Evolutionary conservation across 306 rosid species (phyloP).

Genomic region (Pterocarpus santalinus): DNA sequence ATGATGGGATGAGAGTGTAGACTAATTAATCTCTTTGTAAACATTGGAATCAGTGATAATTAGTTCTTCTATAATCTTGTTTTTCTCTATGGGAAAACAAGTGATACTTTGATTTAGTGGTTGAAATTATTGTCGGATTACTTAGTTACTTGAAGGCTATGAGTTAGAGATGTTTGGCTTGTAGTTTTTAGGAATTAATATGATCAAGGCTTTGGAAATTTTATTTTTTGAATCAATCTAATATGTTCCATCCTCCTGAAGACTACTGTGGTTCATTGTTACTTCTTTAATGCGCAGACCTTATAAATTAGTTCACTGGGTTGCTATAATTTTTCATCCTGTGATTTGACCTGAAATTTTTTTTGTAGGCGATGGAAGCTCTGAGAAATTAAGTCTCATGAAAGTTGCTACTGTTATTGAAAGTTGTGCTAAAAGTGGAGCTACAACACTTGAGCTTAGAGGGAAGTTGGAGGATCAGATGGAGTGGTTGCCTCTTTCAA

Average conservation of each 20-base stretch:
- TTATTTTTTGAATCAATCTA: too few species aligned
- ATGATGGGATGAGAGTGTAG: too few species aligned
- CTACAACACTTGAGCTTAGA: slow-evolving; percentile 70
- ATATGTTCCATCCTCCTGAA: background rate
- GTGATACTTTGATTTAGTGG: background rate
- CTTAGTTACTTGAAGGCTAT: slow-evolving; percentile 9
- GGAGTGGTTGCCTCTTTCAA: slow-evolving; percentile 91
- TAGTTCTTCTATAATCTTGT: too few species aligned
- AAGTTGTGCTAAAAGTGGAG: slow-evolving; percentile 66
- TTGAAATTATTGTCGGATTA: slow-evolving; percentile 6
- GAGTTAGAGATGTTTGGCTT: slow-evolving; percentile 1
- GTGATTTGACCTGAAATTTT: slow-evolving; percentile 8
- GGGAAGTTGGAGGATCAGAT: slow-evolving; percentile 80
- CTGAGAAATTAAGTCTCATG: slow-evolving; percentile 78
- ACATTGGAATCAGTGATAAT: too few species aligned
- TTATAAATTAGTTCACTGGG: background rate
- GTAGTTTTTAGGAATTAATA: background rate
- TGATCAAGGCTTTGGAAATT: background rate
- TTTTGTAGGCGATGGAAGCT: slow-evolving; percentile 60
- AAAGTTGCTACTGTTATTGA: slow-evolving; percentile 89
- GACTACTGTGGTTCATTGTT: background rate
- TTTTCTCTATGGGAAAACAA: background rate
- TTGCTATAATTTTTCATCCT: slow-evolving; percentile 23
- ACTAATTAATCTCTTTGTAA: too few species aligned
- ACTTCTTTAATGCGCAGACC: slow-evolving; percentile 4